phyloP scores from a whole-genome alignment of 148 eudicot genomes.

The Polygonum aviculare region DNA sequence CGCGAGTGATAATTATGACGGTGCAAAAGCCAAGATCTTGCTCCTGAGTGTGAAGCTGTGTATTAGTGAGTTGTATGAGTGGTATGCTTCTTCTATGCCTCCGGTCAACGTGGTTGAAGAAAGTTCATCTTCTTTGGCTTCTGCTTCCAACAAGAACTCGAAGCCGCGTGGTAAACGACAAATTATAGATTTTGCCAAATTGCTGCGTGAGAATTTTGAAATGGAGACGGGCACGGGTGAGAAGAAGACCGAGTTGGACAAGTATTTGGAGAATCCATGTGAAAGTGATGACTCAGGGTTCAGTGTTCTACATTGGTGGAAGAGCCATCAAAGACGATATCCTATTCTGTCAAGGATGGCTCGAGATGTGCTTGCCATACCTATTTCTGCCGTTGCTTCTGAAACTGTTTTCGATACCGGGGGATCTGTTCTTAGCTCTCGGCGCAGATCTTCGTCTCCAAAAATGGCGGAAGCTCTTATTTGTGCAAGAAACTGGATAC shows the following conservation, averaged over 20 bases:
- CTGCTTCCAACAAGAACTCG: not conserved
- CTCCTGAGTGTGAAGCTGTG: not conserved
- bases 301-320: slow-evolving; percentile 1
- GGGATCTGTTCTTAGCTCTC: not conserved
- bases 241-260: not conserved
- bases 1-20: not conserved
- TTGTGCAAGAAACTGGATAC: slow-evolving; percentile 9
- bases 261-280: not conserved
- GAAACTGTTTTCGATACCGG: not conserved
- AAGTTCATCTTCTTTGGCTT: not conserved
- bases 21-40: not conserved
- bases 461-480: slow-evolving; percentile 11
- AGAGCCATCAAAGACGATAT: not conserved
- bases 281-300: not conserved
- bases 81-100: not conserved
- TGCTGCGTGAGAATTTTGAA: not conserved
- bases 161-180: not conserved
- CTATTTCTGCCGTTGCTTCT: not conserved
- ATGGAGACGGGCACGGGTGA: not conserved
- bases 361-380: slow-evolving; percentile 10
- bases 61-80: not conserved
- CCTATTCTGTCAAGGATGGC: slow-evolving; percentile 9
- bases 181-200: not conserved
- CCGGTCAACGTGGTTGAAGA: not conserved
- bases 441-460: not conserved